Evolutionary conservation across 495 filamentous ascomycete species (phyloP).

Genomic region (Aspergillus sclerotiicarbonarius): DNA sequence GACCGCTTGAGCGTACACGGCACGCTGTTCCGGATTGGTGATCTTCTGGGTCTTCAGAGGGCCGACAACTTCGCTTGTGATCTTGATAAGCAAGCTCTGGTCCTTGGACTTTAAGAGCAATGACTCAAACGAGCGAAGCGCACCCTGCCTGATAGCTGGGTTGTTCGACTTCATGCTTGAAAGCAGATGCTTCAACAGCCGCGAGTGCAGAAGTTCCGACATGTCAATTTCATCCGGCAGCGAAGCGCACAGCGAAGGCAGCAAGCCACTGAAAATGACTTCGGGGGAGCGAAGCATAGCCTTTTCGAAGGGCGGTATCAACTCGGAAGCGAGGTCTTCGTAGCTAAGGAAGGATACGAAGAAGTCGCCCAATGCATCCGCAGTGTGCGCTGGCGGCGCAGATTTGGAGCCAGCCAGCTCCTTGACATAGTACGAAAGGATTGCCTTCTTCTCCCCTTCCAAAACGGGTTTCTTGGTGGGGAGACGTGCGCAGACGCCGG

Average conservation of each 20-base stretch:
- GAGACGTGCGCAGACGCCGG: constrained; percentile 77
- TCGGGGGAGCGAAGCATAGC: constrained; percentile 86
- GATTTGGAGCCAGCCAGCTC: constrained; percentile 81
- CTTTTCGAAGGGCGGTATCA: constrained; percentile 83
- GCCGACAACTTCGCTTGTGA: constrained; percentile 70
- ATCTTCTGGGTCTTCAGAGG: constrained; percentile 81
- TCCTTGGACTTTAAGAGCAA: constrained; percentile 57
- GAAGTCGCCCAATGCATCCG: constrained; percentile 75
- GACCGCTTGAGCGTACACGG: constrained; percentile 76
- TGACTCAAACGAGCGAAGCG: constrained; percentile 67
- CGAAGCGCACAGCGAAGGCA: constrained; percentile 65
- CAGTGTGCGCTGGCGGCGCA: constrained; percentile 67
- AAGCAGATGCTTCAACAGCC: constrained; percentile 78
- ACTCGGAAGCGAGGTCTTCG: constrained; percentile 70
- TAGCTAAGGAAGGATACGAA: constrained; percentile 70
- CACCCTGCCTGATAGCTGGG: constrained; percentile 68
- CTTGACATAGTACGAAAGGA: constrained; percentile 76
- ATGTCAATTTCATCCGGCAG: constrained; percentile 72
- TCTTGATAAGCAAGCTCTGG: constrained; percentile 55
- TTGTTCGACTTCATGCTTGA: constrained; percentile 90
- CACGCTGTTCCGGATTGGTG: constrained; percentile 74
- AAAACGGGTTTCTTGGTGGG: constrained; percentile 56
- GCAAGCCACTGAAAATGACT: constrained; percentile 74
- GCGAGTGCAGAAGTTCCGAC: constrained; percentile 63
- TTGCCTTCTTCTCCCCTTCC: constrained; percentile 61